A percentile compares a stretch with the other conserved stretches of the same genome.
phyloP scores from a whole-genome alignment of 495 filamentous ascomycete species.

The Neurospora discreta region DNA sequence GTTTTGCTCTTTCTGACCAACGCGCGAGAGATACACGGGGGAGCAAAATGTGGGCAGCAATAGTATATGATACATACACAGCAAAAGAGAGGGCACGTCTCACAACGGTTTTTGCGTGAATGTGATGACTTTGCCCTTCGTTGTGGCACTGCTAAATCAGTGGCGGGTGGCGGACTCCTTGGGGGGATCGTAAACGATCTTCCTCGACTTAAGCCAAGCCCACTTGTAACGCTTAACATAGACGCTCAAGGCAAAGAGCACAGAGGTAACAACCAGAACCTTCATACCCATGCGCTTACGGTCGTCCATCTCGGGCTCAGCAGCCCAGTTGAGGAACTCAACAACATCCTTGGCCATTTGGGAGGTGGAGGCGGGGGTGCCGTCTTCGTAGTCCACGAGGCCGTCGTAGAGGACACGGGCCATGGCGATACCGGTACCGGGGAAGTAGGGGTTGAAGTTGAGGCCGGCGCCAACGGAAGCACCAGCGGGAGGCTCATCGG shows the following conservation, averaged over 20 bases:
- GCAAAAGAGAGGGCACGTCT: constrained; percentile 11
- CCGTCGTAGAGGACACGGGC: constrained; percentile 96
- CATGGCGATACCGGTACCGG: constrained; percentile 98
- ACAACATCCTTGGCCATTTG: constrained; percentile 99
- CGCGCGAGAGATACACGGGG: constrained; percentile 24
- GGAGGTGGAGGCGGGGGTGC: constrained; percentile 82
- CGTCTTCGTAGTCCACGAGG: constrained; percentile 97
- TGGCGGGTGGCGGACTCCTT: constrained; percentile 24
- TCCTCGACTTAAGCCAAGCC: constrained; percentile 86
- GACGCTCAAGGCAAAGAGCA: constrained; percentile 75
- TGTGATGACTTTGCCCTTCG: constrained; percentile 1
- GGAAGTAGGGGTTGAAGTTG: constrained; percentile 99
- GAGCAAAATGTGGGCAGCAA: constrained; percentile 15
- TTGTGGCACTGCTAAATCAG: constrained; percentile 13
- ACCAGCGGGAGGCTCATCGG: constrained; percentile 89
- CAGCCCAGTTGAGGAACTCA: constrained; percentile 98
- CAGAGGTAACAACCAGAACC: constrained; percentile 64
- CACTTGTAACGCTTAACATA: constrained; percentile 99
- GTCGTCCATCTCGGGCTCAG: constrained; percentile 97
- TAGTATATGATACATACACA: constrained; percentile 33
- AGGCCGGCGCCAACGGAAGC: constrained; percentile 69
- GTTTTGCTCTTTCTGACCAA: constrained; percentile 21
- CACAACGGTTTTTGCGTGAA: neutral
- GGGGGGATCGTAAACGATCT: constrained; percentile 82
- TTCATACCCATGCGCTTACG: constrained; percentile 99